Conservation (phyloP, 2,329 filamentous ascomycete genomes). For the Bipolaris cookei region DNA sequence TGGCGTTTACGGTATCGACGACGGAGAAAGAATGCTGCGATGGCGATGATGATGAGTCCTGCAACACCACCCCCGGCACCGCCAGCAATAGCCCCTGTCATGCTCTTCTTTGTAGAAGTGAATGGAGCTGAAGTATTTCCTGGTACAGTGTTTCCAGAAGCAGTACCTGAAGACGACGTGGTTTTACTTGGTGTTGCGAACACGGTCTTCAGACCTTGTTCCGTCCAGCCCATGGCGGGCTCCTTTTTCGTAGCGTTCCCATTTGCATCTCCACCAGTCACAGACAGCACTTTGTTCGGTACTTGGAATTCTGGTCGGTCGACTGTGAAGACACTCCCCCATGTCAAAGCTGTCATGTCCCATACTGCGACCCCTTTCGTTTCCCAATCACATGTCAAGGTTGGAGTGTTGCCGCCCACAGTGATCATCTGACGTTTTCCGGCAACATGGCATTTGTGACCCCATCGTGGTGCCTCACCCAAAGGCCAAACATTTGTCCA, state of each 20-base stretch:
- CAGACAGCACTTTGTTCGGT: not conserved
- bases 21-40: not conserved
- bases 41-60: not conserved
- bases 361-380: not conserved
- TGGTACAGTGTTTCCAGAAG: not conserved
- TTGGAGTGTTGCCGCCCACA: constrained; percentile 44
- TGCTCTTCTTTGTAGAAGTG: not conserved
- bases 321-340: not conserved
- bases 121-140: not conserved
- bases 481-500: constrained; percentile 51
- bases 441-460: constrained; percentile 53
- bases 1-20: not conserved
- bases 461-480: constrained; percentile 48
- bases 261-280: not conserved
- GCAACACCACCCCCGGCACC: not conserved
- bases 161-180: not conserved
- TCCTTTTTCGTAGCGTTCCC: not conserved
- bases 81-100: not conserved
- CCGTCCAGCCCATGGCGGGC: not conserved
- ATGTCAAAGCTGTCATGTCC: not conserved
- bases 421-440: constrained; percentile 51
- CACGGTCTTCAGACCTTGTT: not conserved
- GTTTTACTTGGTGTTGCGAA: not conserved
- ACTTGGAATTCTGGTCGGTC: not conserved
- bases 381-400: not conserved